Evolutionary conservation across 148 eudicot genomes (phyloP).

Genomic region (Nepenthes mirabilis): DNA sequence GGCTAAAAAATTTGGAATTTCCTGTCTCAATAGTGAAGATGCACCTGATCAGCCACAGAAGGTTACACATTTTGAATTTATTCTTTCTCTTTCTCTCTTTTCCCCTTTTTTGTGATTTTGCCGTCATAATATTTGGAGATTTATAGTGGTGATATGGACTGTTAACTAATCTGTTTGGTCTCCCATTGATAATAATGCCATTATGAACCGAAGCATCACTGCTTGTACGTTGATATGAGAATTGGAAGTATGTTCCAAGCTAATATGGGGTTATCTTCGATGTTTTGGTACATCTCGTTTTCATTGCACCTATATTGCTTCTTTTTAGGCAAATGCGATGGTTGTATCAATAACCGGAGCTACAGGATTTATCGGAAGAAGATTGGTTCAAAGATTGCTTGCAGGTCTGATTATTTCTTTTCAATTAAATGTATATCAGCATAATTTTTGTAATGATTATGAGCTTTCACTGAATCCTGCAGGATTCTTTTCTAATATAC

Average conservation of each 20-base stretch:
- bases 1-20: constrained; percentile 23
- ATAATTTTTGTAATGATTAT: too few relatives aligned
- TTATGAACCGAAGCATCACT: too few relatives aligned
- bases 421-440: background rate
- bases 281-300: background rate
- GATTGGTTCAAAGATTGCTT: constrained; percentile 71
- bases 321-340: constrained; percentile 51
- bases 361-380: constrained; percentile 84
- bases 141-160: background rate
- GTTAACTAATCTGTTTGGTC: background rate
- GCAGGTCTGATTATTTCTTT: constrained; percentile 31
- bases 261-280: background rate
- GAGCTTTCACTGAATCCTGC: too few relatives aligned
- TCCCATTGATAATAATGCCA: too few relatives aligned
- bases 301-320: background rate
- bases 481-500: too few relatives aligned
- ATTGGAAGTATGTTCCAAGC: background rate
- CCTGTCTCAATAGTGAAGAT: constrained; percentile 24
- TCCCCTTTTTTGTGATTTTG: background rate
- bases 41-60: constrained; percentile 11
- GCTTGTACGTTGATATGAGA: background rate
- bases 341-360: constrained; percentile 93
- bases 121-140: background rate
- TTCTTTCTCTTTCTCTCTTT: too few relatives aligned
- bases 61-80: background rate